Base-by-base conservation (phyloP, 2,329 filamentous ascomycete species). In the Pseudocercospora pini-densiflorae region DNA sequence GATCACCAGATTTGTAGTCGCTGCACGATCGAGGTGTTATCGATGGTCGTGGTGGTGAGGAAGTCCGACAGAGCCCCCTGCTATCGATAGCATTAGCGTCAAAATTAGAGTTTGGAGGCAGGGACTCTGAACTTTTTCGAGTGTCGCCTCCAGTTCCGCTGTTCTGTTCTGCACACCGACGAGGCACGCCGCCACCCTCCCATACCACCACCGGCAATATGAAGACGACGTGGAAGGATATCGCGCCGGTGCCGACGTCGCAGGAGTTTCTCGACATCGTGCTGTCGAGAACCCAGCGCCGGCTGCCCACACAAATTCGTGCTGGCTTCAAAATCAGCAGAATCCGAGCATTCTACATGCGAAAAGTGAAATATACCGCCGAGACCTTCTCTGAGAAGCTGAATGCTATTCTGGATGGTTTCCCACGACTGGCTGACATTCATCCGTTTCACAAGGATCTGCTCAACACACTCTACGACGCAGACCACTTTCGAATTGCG, bases 181-280 rank as follows among this genome's bases (percentile, higher is more conserved):
- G 51, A 55, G 51, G 51, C 51, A 33, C 51, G 27, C 51, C 51
- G 51, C 51, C 51, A 55, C 27, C 23, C 23, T n/a, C 43, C 58
- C 5, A 23, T 40, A 6, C 14, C 59, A 19, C 43, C 43, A 16
- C 73, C 71, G 72, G 63, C 68, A 78, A 67, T 47, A 87, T 87
- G 85, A 87, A 86, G 83, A 87, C 84, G 57, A 86, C 85, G 49
- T 87, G 85, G 85, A 87, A 87, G 77, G 85, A 87, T 71, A 79
- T 78, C 66, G 79, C 76, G 65, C 74, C 76, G 73, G 79, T 81
- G 78, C 94, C 94, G 65, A 96, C 92, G 76, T 90, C 90, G 80
- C 91, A 96, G 84, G 95, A 99, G 82, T 98, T 99, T 78, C 87
- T 99, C 75, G 95, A 99, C 82, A 97, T 99, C 79, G 94, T 98